Evolutionary conservation across 495 filamentous ascomycete genomes (phyloP), one percentile per base, ranked within the genome.

Genomic region (Penicillium arizonense): DNA sequence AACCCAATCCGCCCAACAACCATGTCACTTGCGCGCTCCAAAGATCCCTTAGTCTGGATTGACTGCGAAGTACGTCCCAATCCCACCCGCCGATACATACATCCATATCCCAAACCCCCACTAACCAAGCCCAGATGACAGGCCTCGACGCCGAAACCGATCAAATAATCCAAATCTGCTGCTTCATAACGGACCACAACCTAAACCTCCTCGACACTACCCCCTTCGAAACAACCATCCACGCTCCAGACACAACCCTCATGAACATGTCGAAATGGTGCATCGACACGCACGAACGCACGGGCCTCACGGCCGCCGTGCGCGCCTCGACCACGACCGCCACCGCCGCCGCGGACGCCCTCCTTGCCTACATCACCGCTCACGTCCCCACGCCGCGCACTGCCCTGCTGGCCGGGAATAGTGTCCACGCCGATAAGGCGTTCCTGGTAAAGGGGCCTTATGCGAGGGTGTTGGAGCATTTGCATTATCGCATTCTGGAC

Each of bases 401-500:
- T 24, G 92, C 82, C 3, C 67, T 97, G 57, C 73, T 98, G 37
- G 92, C 94, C 0, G 94, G 94, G 4, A 98, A 96, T 68, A 91
- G 85, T 30, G 88, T 98, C 8, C 94, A 98, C 64, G 87, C 86
- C 5, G 94, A 98, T 66, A 86, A 83, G 57, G 84, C 85, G 9
- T 98, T 97, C 64, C 77, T 98, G 47, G 73, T 80, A 6, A 83
- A 85, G 55, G 76, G 73, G 30, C 90, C 91, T 0, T 97, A 91
- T 60, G 80, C 78, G 16, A 69, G 74, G 44, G 82, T 96, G 3
- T 62, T 89, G 43, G 80, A 88, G 41, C 79, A 92, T 66, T 75
- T 97, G 44, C 87, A 93, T 73, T 89, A 97, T 73, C 84, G 94
- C 10, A 88, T 97, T 52, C 64, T 97, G 36, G 94, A 98, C 64